Evolutionary conservation across 768 basidiomycete species (phyloP).

Genomic region (Scleroderma bovista): DNA sequence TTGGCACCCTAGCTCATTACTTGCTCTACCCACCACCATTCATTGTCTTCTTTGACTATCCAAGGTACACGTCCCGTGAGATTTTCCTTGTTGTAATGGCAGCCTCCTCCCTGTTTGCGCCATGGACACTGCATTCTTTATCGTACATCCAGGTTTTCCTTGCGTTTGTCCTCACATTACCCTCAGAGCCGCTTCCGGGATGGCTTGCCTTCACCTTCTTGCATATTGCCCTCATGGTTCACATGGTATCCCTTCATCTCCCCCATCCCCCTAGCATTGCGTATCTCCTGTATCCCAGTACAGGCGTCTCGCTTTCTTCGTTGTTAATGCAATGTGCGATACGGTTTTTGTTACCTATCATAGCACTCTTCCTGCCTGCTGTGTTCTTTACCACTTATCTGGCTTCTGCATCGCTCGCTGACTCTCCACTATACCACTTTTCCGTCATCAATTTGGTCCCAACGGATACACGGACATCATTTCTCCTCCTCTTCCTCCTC

Average conservation of each 20-base stretch:
- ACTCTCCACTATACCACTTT: constrained; percentile 24
- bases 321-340: constrained; percentile 37
- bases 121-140: constrained; percentile 26
- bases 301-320: constrained; percentile 40
- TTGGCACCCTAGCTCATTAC: constrained; percentile 38
- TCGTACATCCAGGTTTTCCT: constrained; percentile 36
- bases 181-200: constrained; percentile 38
- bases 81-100: constrained; percentile 35
- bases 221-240: constrained; percentile 31
- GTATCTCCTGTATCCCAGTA: constrained; percentile 35
- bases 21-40: constrained; percentile 37
- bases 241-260: constrained; percentile 44
- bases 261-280: constrained; percentile 40
- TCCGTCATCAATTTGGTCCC: constrained; percentile 31
- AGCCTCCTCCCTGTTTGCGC: constrained; percentile 29
- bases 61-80: constrained; percentile 30
- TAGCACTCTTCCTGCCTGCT: constrained; percentile 45
- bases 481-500: constrained; percentile 34
- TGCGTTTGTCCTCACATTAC: constrained; percentile 38
- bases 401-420: constrained; percentile 44
- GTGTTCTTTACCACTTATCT: constrained; percentile 39
- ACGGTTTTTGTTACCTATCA: constrained; percentile 33
- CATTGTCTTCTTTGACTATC: constrained; percentile 14
- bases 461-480: constrained; percentile 41
- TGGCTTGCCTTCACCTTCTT: constrained; percentile 37